Base-by-base conservation (phyloP, 768 basidiomycete species). In the Termitomyces heimii region DNA sequence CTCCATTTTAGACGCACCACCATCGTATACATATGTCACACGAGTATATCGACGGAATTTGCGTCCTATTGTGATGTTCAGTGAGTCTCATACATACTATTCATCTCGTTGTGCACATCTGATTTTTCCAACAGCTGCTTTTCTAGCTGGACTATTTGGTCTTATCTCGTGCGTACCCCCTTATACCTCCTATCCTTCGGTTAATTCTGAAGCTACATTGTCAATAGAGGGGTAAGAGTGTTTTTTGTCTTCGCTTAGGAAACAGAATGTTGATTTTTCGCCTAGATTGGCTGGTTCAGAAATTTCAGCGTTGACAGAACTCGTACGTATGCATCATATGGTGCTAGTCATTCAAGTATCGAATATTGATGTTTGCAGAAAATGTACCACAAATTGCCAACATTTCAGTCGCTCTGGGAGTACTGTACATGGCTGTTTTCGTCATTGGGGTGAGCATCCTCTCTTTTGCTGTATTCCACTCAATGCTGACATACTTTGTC, bases 201-300 rank as follows among this genome's bases (percentile, higher is more conserved):
- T 42, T 24, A 5, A 53, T 18, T 29, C 52, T 32, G 22, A 44
- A 53, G 7, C 57, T 32, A 32, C 37, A 18, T 1, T 56, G 47
- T 42, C 65, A 18, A 12, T 61, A 75, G 75, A 51, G 68, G 65
- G 39, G 74, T 76, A 68, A 54, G 75, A 18, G 26, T 13, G 16
- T 49, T 7, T 44, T 22, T n/a, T 5, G 16, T 26, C 3, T 28
- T 45, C 43, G n/a, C 22, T 13, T 14, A 49, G 5, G 29, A 32
- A 52, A 1, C 12, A 51, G 43, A 4, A 28, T 44, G 24, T 48
- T 9, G 29, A 8, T 28, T 22, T 22, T 5, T 31, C 13, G 22
- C 55, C 5, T 62, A 88, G 88, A 79, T 89, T 61, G 75, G 79
- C n/a, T 80, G 78, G 61, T 88, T 87, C 68, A 76, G 79, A 60